Base-by-base conservation (phyloP, 2,329 filamentous ascomycete species). In the Curvularia verruculosa region DNA sequence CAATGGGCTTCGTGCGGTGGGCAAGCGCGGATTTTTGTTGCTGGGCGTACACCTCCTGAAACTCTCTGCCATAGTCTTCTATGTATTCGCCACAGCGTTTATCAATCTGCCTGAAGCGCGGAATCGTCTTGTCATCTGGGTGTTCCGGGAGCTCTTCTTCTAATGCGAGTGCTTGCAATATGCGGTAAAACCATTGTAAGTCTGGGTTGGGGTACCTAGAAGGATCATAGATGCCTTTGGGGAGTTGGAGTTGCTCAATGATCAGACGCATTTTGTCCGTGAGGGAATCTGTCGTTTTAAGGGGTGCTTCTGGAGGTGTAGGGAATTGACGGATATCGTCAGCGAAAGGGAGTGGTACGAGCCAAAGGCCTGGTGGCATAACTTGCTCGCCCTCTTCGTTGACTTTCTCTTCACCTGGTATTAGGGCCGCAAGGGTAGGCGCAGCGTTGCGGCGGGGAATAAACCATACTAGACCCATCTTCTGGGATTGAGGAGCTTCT, bases 101-200 rank as follows among this genome's bases (percentile, higher is more conserved):
- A 74, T 92, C 86, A 53, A 99, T 98, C 64, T 96, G 91, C 65
- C 85, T 89, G 76, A 89, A 92, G 67, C 90, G 91, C 1, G 95
- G 95, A 13, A 91, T 74, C 0, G 95, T 98, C 63, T 89, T 88
- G 71, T 99, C 95, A 48, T 88, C 84, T 1, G 85, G 81, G 44
- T 83, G 78, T 19, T 90, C 88, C 0, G 93, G 93, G 1, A 96
- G 79, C 64, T 97, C 93, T 73, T 99, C 95, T 34, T 96, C 93
- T 0, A 99, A 82, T 0, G 95, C 95, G 55, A 97, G 83, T 6
- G 91, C 89, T 77, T 99, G 95, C 0, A 99, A 80, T 44, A 99
- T 96, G 60, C 87, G 89, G 81, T 98, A 99, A 79, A 98, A 95
- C 93, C 94, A 99, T 78, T 99, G 95, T 23, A 99, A 82, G 8